Evolutionary conservation across 208 protist genomes (phyloP), one percentile per base, ranked within the genome.

Genomic region (Leishmania mexicana): DNA sequence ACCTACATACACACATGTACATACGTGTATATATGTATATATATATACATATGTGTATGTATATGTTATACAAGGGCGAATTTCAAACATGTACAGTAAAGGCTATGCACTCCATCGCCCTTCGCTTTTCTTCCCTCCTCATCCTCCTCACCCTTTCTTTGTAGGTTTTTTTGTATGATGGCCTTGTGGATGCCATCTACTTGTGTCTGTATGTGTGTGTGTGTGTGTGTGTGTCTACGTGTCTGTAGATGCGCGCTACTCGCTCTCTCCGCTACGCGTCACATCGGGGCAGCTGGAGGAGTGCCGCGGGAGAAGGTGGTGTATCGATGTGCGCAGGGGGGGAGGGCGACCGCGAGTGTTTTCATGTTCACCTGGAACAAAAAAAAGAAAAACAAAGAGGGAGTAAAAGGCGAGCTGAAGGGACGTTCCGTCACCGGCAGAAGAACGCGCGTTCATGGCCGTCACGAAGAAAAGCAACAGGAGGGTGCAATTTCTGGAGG

Each of bases 131-230:
- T 64, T 62, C 6, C 47, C 28, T 38, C 47, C 70, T 31, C 47
- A 4, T 19, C 71, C 47, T 51, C 21, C 42, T 17, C 10, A 19
- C 42, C 42, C 31, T 1, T 35, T 53, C 19, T 51, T 17, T 21
- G 31, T 3, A 47, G 21, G 2, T 58, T 60, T 40, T 6, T n/a
- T 35, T 58, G 49, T 15, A 5, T 35, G 51, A 54, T 54, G 17
- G 51, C 17, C 51, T 15, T 54, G 11, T 15, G 51, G 51, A 17
- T 7, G 31, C 62, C 62, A 17, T 73, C n/a, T 10, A 6, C 10
- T 17, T 72, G 11, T 65, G 42, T 80, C 31, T 35, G 70, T 79
- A 13, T 70, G 54, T 64, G 47, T 75, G 65, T 81, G 28, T 49
- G 40, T 73, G 68, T 42, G 70, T 47, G 47, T 54, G 68, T 73